Base-by-base conservation (phyloP, 805 yeast species). In the Candida gorgasii region DNA sequence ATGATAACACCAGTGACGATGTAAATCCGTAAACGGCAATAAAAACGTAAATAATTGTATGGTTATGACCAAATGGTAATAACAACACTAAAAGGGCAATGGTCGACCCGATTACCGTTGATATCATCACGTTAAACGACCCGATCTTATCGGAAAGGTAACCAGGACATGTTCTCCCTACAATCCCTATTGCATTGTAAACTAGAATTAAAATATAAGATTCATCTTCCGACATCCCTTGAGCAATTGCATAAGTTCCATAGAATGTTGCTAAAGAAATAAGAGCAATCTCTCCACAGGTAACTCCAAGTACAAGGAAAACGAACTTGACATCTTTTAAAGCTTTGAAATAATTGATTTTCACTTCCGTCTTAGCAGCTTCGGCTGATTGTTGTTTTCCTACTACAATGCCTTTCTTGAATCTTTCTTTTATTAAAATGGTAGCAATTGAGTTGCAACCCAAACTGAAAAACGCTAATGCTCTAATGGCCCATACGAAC, bases 31-130 rank as follows among this genome's bases (percentile, higher is more conserved):
- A 78, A 3, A 75, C 38, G 0, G 69, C 74, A 6, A 82, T 64
- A 57, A 82, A 84, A 0, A 69, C 68, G 49, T 78, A 75, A 40
- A 82, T 59, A 0, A 68, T 73, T 1, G 60, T 61, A 20, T 65
- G 42, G 38, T 58, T 50, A 7, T 55, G 44, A 0, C 87, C 89
- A 42, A 81, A 75, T 1, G 90, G 89, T 15, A 82, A 60, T 89
- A 89, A 83, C n/a, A 84, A 52, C 0, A 70, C 67, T 36, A 84
- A 63, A 2, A 78, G 68, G 14, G 78, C 58, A 0, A 82, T 9
- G 1, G 73, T 62, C n/a, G 77, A 64, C 6, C 78, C 61, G 2
- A 58, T 24, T n/a, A 76, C 57, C 65, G 80, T 72, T 2, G 67
- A 33, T 8, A 71, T 58, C 76, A 80, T 76, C 40, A 80, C 70